Base-by-base conservation (phyloP, 257 asterid genomes). In the Nicotiana sylvestris region DNA sequence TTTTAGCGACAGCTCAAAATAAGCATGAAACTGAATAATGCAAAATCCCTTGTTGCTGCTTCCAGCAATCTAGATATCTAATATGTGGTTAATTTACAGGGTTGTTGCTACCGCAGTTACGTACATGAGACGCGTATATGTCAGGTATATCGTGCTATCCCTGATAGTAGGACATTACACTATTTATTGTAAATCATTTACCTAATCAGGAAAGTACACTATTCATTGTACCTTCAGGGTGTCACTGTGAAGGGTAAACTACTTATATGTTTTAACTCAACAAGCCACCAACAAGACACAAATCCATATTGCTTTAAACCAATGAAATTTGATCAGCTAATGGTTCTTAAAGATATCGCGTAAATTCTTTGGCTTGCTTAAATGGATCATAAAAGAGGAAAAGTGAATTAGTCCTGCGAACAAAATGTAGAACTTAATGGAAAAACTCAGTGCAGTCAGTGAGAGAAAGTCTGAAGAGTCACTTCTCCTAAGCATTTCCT, bases 71-170 rank as follows among this genome's bases (percentile, higher is more conserved):
- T 72, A 25, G 25, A 55, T 86, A 43, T 25, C 81, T 58, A 57
- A 84, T 87, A 33, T 81, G 57, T 81, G 82, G 82, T 25, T 82
- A 86, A 60, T 89, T 85, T 83, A 78, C 96, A 96, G 99, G 97
- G 99, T 96, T 79, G 99, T 93, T 85, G 99, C 98, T 51, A 94
- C 98, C 43, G 98, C 99, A 82, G 90, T 93, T 84, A 84, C 98
- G 56, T 96, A 94, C 88, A 96, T 96, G 99, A 87, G 98, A 83
- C 99, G 98, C 30, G 97, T 94, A 69, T 96, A 89, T 87, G 86
- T 89, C 90, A 94, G 92, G 98, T 94, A 89, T 27, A 80, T 16
- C 6, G 37, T 84, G 74, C 9, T 13, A 6, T 49, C 80, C 21
- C 46, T 25, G 60, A 32, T 72, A 72, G 21, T 72, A 21, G 78